phyloP scores from a whole-genome alignment of 1,284 basidiomycete species.

The Apiotrichum porosum region DNA sequence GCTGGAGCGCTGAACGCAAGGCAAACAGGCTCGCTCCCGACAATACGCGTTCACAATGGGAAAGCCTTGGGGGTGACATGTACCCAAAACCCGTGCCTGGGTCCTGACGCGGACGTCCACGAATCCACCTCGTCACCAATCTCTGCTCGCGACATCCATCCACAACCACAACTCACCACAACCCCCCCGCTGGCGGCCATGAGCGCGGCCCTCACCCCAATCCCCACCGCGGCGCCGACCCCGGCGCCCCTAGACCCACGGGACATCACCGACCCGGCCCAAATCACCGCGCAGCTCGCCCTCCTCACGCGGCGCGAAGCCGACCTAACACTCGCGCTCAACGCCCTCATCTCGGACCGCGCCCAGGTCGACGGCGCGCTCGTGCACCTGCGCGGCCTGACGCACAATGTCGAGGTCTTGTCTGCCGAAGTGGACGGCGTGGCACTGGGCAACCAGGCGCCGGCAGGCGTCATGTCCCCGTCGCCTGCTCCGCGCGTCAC shows the following conservation, averaged over 20 bases:
- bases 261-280: constrained; percentile 32
- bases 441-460: constrained; percentile 1
- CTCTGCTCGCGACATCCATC: too few relatives aligned
- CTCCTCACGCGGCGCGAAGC: constrained; percentile 72
- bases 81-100: too few relatives aligned
- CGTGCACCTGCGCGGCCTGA: constrained; percentile 59
- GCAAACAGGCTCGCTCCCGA: too few relatives aligned
- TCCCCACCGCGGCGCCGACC: constrained; percentile 9
- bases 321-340: constrained; percentile 68
- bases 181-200: too few relatives aligned
- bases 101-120: too few relatives aligned
- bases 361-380: constrained; percentile 65
- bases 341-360: constrained; percentile 64
- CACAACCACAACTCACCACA: too few relatives aligned
- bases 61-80: too few relatives aligned
- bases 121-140: too few relatives aligned
- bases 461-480: not conserved
- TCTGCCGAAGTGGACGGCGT: constrained; percentile 57
- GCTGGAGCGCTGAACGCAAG: too few relatives aligned
- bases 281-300: constrained; percentile 46
- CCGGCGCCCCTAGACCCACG: constrained; percentile 30
- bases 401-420: constrained; percentile 62
- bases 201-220: too few relatives aligned
- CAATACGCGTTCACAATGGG: too few relatives aligned
- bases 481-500: not conserved